Evolutionary conservation across 1,284 basidiomycete genomes (phyloP).

Genomic region (Mycena citricolor): DNA sequence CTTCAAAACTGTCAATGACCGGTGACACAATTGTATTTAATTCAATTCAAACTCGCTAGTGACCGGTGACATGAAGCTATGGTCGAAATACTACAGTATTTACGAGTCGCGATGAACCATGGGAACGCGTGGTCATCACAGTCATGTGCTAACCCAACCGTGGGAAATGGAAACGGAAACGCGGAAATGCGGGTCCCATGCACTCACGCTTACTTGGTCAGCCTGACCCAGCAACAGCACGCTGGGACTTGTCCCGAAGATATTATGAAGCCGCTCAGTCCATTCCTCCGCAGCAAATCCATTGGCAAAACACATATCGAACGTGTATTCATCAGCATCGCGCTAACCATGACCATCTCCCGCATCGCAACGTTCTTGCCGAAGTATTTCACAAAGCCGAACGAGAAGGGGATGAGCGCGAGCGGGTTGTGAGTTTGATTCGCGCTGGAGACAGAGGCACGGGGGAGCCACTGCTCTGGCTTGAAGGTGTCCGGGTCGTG

Average conservation of each 20-base stretch:
- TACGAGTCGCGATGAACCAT: no score
- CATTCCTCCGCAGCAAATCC: slow-evolving; percentile 31
- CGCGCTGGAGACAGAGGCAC: slow-evolving; percentile 4
- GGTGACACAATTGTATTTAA: no score
- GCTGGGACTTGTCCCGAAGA: slow-evolving; percentile 34
- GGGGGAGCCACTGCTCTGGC: slow-evolving; percentile 40
- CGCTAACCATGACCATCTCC: slow-evolving; percentile 33
- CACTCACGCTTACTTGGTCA: no score
- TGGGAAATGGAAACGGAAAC: no score
- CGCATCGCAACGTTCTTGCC: slow-evolving; percentile 37
- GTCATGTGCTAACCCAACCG: no score
- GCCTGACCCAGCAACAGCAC: no score
- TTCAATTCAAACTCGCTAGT: no score
- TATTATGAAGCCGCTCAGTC: slow-evolving; percentile 31
- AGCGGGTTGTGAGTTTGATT: slow-evolving; percentile 26
- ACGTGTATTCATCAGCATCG: slow-evolving; percentile 26
- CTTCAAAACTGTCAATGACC: no score
- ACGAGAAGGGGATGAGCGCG: slow-evolving; percentile 42
- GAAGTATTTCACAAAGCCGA: slow-evolving; percentile 39
- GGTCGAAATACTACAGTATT: no score
- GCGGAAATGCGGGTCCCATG: no score
- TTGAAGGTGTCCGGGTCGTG: slow-evolving; percentile 35
- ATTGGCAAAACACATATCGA: slow-evolving; percentile 34
- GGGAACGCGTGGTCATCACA: no score
- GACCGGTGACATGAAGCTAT: no score